Conservation (phyloP, 2,329 filamentous ascomycete genomes). For the Microsporum canis region DNA sequence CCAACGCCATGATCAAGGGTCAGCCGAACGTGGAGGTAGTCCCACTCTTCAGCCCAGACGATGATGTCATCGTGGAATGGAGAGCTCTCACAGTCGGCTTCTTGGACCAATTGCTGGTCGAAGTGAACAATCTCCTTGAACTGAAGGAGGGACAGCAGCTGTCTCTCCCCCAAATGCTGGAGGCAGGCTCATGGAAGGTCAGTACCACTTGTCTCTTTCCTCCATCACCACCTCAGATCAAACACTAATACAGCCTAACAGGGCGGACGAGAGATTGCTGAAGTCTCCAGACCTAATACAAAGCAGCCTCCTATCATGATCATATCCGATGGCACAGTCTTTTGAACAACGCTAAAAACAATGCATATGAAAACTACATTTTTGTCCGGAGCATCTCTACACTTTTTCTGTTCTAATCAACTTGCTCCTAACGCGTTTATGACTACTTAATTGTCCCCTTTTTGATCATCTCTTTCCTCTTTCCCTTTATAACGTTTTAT, state of each 20-base stretch:
- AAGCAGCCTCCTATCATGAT: constrained; percentile 96
- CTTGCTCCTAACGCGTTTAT: neutral
- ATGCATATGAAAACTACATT: neutral
- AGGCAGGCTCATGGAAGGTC: constrained; percentile 97
- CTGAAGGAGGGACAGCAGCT: constrained; percentile 59
- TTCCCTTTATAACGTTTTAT: neutral
- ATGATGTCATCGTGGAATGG: constrained; percentile 74
- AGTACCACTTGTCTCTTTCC: constrained; percentile 21
- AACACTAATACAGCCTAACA: constrained; percentile 20
- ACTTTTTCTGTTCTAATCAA: neutral
- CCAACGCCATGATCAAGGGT: constrained; percentile 61
- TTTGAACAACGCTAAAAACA: constrained; percentile 38
- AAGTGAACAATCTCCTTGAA: constrained; percentile 57
- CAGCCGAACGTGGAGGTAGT: constrained; percentile 62
- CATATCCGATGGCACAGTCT: constrained; percentile 90
- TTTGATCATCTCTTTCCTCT: neutral
- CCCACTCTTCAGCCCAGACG: constrained; percentile 59
- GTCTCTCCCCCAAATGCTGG: constrained; percentile 75
- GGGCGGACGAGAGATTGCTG: constrained; percentile 91
- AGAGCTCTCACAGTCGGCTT: constrained; percentile 63
- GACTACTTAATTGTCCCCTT: neutral
- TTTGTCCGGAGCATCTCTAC: neutral
- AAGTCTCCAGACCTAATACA: constrained; percentile 89
- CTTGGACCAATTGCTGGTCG: constrained; percentile 56
- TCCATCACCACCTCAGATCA: neutral